Evolutionary conservation across 345 rosid species (phyloP), one percentile per base, ranked within the genome.

Genomic region (Raphanus raphanistrum): DNA sequence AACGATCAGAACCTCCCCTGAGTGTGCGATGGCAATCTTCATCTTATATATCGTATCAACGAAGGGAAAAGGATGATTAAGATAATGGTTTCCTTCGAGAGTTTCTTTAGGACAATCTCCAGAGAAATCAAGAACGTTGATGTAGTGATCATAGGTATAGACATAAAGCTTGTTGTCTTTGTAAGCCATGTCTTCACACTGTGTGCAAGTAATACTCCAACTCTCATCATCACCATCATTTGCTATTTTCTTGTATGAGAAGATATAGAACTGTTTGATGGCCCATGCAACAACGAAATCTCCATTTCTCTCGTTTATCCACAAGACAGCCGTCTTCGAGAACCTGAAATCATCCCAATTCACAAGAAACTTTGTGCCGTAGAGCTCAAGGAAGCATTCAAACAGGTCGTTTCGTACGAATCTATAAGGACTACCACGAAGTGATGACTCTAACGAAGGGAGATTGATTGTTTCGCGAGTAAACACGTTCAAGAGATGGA

Each of bases 121-220:
- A 33, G n/a, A 61, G 8, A 61, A 68, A 10, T 76, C 48, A 28
- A 68, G 38, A 48, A 59, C 52, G 41, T 68, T 68, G 31, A 76
- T 68, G 31, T 68, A 61, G 32, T 62, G 62, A 48, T 68, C 74
- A 61, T 4, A 68, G 2, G 68, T 68, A 8, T 58, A 61, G 9
- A 76, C 62, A 32, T 68, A 76, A 33, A 76, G 73, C 73, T 68
- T 76, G 73, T 60, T 60, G 35, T 76, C 48, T 68, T 25, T 76
- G 41, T 76, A 76, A 45, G 74, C 36, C 79, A 76, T 68, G 12
- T 68, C 73, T 25, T 41, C 72, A 38, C 78, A 75, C 1, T 66
- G 78, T 66, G 78, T 66, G 25, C 78, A 38, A 28, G 72, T 57
- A 6, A 74, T 35, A 75, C 59, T 8, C 72, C 72, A 74, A 4